Percentiles rank a stretch among this genome's conserved stretches.
phyloP scores from a whole-genome alignment of 805 yeast genomes.

The Candida oleophila region DNA sequence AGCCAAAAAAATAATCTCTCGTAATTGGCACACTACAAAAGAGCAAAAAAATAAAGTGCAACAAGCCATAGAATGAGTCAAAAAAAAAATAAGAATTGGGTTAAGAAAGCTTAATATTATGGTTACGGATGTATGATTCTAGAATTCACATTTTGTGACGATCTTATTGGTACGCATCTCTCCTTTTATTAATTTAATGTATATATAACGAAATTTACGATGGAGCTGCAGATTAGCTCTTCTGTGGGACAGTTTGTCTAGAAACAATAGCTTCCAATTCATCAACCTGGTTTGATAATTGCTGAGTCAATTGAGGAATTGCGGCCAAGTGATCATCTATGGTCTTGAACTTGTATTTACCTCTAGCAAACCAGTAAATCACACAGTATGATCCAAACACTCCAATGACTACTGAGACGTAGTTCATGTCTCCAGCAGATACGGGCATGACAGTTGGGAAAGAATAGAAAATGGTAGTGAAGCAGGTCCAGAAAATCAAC shows the following conservation, averaged over 20 bases:
- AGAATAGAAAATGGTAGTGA: conserved; percentile 59
- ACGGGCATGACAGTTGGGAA: conserved; percentile 68
- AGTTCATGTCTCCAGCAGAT: conserved; percentile 62
- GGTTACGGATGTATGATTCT: too few relatives aligned
- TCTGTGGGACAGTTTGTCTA: conserved; percentile 2
- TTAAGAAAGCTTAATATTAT: too few relatives aligned
- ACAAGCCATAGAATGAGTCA: too few relatives aligned
- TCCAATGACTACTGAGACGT: conserved; percentile 54
- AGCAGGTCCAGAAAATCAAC: conserved; percentile 54
- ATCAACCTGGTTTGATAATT: conserved; percentile 22
- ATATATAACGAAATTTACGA: too few relatives aligned
- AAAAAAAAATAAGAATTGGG: too few relatives aligned
- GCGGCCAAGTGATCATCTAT: conserved; percentile 15
- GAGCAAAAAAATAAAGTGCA: too few relatives aligned
- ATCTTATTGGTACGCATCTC: too few relatives aligned
- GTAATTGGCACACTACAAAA: too few relatives aligned
- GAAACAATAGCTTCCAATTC: conserved; percentile 22
- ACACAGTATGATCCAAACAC: conserved; percentile 46
- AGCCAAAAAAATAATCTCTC: too few relatives aligned
- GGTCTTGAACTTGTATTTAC: conserved; percentile 18
- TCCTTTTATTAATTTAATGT: too few relatives aligned
- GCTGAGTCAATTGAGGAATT: conserved; percentile 16
- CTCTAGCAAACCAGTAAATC: conserved; percentile 52
- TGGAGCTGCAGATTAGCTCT: too few relatives aligned
- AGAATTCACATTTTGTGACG: too few relatives aligned